Conservation (phyloP, 495 filamentous ascomycete species). For the Peziza echinospora region DNA sequence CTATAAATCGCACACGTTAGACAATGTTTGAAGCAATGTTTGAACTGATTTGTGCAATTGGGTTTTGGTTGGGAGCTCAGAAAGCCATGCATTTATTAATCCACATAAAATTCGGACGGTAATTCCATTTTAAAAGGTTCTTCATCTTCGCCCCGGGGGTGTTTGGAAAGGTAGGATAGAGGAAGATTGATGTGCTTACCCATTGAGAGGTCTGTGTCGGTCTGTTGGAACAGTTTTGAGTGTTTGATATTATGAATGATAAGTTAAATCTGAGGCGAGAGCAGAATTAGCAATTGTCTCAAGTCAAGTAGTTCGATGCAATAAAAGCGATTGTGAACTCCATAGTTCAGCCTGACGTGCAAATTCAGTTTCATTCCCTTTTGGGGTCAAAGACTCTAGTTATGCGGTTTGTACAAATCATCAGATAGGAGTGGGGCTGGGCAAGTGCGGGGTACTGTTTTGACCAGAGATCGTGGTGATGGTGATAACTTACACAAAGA, state of each 20-base stretch:
- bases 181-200: slow-evolving; percentile 2
- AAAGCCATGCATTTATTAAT: slow-evolving; percentile 72
- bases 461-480: too few species aligned
- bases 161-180: slow-evolving; percentile 3
- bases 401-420: slow-evolving; percentile 80
- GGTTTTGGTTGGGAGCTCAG: slow-evolving; percentile 63
- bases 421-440: slow-evolving; percentile 27
- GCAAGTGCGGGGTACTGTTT: slow-evolving; percentile 2
- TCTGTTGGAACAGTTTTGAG: not conserved
- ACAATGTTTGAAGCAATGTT: too few species aligned
- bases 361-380: slow-evolving; percentile 84
- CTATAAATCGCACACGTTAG: not conserved
- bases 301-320: not conserved
- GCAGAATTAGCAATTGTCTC: slow-evolving; percentile 3
- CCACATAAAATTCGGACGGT: slow-evolving; percentile 79
- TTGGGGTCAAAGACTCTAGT: slow-evolving; percentile 99
- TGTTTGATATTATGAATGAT: not conserved
- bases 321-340: not conserved
- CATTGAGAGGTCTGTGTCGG: not conserved
- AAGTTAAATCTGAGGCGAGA: slow-evolving; percentile 1
- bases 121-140: slow-evolving; percentile 91
- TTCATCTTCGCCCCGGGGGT: slow-evolving; percentile 62
- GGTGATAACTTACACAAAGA: not conserved
- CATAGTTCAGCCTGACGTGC: slow-evolving; percentile 96
- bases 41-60: too few species aligned